Percentiles rank a stretch among this genome's conserved stretches.
Evolutionary conservation across 2,329 filamentous ascomycete genomes (phyloP).

Genomic region (Madurella fahalii): DNA sequence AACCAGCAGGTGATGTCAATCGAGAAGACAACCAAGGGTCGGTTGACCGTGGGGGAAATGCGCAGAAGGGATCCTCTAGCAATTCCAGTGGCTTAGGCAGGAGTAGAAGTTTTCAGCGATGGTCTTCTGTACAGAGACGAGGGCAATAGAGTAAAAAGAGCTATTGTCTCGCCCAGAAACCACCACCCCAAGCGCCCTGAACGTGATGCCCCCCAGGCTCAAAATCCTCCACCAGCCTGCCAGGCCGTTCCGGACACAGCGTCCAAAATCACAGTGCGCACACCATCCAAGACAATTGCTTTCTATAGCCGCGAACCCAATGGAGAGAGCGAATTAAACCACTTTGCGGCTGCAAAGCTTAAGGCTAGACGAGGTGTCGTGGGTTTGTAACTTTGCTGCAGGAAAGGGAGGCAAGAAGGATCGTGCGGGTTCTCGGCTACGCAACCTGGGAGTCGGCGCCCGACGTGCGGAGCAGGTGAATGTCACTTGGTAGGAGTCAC

Average conservation of each 20-base stretch:
- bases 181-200: slow-evolving; percentile 2
- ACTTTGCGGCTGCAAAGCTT: not conserved
- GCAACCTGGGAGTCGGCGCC: not conserved
- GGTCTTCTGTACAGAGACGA: slow-evolving; percentile 14
- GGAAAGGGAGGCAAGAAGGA: not conserved
- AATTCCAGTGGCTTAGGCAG: slow-evolving; percentile 7
- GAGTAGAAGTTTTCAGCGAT: slow-evolving; percentile 7
- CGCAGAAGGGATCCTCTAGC: slow-evolving; percentile 1
- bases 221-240: slow-evolving; percentile 9
- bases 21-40: not conserved
- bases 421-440: not conserved
- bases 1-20: slow-evolving; percentile 5
- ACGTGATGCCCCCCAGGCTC: not conserved
- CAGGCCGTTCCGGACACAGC: slow-evolving; percentile 5
- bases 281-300: slow-evolving; percentile 14
- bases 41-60: slow-evolving; percentile 1
- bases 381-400: not conserved
- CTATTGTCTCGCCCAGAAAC: slow-evolving; percentile 16
- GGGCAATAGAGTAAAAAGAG: slow-evolving; percentile 16
- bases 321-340: not conserved
- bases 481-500: not conserved
- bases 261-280: slow-evolving; percentile 9
- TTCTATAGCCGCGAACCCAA: not conserved
- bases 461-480: not conserved
- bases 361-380: not conserved